Percentiles rank a stretch among this genome's conserved stretches.
These are phyloP conservation scores for Termitomyces sp. DNA, from an alignment of 768 basidiomycete genomes.

Conservation along the genomic window DNA sequence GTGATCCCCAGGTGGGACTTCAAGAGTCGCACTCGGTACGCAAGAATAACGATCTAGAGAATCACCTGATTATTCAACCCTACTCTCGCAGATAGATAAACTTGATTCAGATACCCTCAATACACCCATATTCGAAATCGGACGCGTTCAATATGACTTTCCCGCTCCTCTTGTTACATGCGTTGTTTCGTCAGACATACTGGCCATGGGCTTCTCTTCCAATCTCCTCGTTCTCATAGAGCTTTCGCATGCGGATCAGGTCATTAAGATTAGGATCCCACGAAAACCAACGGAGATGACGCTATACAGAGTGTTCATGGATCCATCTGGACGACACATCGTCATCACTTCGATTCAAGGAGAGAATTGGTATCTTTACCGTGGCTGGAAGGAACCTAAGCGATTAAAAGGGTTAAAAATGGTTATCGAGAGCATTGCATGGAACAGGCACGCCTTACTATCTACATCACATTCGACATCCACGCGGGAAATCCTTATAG, in stretches of 20 bases:
- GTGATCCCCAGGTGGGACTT: conserved; percentile 40
- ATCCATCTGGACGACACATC: conserved; percentile 90
- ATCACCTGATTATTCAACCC: background rate
- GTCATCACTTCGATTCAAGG: conserved; percentile 81
- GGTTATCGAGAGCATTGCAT: conserved; percentile 86
- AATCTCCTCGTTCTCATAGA: conserved; percentile 86
- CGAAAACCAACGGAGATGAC: conserved; percentile 71
- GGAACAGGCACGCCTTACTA: conserved; percentile 72
- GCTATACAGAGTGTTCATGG: conserved; percentile 82
- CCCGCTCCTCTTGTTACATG: conserved; percentile 81
- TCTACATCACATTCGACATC: conserved; percentile 65
- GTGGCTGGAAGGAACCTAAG: conserved; percentile 75
- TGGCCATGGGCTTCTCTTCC: conserved; percentile 77
- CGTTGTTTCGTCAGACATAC: conserved; percentile 79
- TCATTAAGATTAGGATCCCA: conserved; percentile 73
- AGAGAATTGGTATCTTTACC: conserved; percentile 90
- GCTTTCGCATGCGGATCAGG: conserved; percentile 80
- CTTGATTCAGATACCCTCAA: conserved; percentile 26
- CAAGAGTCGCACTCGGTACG: conserved; percentile 29
- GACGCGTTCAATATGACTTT: conserved; percentile 82
- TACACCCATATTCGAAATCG: conserved; percentile 76
- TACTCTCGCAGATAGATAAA: conserved; percentile 17
- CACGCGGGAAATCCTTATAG: conserved; percentile 82
- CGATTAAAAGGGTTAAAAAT: conserved; percentile 78
- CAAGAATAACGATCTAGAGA: background rate